These are phyloP conservation scores for Sporothrix schenckii DNA, from an alignment of 2,329 filamentous ascomycete species.

Conservation along the genomic window DNA sequence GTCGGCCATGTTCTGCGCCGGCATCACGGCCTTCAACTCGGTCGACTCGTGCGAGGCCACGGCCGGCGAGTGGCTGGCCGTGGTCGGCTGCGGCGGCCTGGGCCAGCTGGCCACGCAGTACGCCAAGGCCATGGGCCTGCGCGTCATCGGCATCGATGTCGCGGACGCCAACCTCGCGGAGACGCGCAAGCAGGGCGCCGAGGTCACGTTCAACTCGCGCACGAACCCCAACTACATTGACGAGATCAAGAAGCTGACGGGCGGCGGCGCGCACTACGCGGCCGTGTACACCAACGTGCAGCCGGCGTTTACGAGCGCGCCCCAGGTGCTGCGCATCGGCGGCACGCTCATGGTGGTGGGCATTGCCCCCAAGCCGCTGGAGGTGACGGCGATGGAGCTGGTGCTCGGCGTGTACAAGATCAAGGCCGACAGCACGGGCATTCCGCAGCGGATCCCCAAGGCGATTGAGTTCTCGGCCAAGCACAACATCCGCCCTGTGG, in stretches of 20 bases:
- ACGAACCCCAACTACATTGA: conserved; percentile 45
- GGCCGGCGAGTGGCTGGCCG: conserved; percentile 46
- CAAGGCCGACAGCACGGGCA: conserved; percentile 49
- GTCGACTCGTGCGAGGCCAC: conserved; percentile 44
- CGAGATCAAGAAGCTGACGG: conserved; percentile 48
- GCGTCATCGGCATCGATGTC: conserved; percentile 50
- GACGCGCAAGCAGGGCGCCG: conserved; percentile 47
- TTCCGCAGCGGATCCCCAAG: conserved; percentile 49
- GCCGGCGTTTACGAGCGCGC: conserved; percentile 45
- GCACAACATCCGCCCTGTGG: conserved; percentile 47
- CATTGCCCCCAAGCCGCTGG: conserved; percentile 45
- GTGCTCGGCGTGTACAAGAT: conserved; percentile 47
- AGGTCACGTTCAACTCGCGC: conserved; percentile 49
- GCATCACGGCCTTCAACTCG: conserved; percentile 50
- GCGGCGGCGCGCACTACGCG: conserved; percentile 48
- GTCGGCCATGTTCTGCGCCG: conserved; percentile 54
- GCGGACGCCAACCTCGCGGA: conserved; percentile 48
- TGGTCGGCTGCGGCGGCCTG: conserved; percentile 50
- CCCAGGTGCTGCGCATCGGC: conserved; percentile 44
- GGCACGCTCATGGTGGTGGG: conserved; percentile 51
- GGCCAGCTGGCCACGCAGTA: conserved; percentile 52
- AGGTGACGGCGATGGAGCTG: conserved; percentile 47
- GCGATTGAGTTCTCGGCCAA: conserved; percentile 50
- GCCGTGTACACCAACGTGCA: conserved; percentile 48
- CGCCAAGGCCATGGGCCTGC: conserved; percentile 50